Evolutionary conservation across 1,139 yeast genomes (phyloP), one percentile per base, ranked within the genome.

Genomic region (Lodderomyces pseudojiufengensis): DNA sequence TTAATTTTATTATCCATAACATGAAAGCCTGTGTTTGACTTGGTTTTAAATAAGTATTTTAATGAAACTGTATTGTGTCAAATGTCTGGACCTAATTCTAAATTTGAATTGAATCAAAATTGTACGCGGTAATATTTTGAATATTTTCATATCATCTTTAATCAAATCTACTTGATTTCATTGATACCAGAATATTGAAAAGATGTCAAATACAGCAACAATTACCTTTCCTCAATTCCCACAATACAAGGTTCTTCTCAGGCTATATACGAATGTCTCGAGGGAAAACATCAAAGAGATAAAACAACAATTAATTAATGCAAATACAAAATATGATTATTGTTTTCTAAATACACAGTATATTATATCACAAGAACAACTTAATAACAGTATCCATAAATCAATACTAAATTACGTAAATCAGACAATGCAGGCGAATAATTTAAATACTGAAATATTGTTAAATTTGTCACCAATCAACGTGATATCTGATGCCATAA

Each of bases 401-500:
- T 59, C 74, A 5, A 34, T 70, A n/a, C 47, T 49, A 15, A 65
- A 65, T 49, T 41, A 49, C 27, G 40, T 35, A 4, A 48, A 51
- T 16, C 59, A 49, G 3, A 44, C 49, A 14, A 62, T 60, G 63
- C 59, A 56, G 42, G 70, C 76, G 25, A 65, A 64, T 32, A 60
- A 71, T 1, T 50, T 70, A 37, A 60, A 68, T 43, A 62, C 75
- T 0, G 75, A 70, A 43, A 63, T 69, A 25, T 59, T 70, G 16
- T 59, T 62, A 44, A 65, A 59, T 42, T 54, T 70, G 40, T 64
- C 70, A 3, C 73, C 75, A 2, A 55, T 63, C 11, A 70, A 68
- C 51, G 69, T 66, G 41, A 65, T 70, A 31, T 56, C 59, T 55
- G 74, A 70, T 39, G 72, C 75, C 1, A 54, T 70, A 42, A 61